A percentile compares a stretch with the other conserved stretches of the same genome.
phyloP scores from a whole-genome alignment of 306 rosid species.

The Rosa persica region DNA sequence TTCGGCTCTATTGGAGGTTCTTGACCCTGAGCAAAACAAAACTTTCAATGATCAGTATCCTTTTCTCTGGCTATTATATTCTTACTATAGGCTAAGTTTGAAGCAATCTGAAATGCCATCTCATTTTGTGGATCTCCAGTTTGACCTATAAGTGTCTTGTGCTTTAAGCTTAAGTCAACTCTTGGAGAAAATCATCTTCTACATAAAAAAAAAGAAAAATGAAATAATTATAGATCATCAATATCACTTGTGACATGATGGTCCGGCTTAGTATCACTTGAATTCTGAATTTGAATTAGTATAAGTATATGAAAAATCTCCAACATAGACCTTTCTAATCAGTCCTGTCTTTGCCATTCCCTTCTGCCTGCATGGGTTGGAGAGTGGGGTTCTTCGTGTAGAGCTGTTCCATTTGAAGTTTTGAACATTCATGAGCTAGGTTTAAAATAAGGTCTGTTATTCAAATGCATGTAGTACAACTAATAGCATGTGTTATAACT shows the following conservation, averaged over 20 bases:
- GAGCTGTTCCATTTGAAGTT: neutral
- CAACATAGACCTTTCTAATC: neutral
- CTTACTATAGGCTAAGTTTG: neutral
- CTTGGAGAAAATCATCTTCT: neutral
- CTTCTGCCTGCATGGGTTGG: neutral
- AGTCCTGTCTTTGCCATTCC: neutral
- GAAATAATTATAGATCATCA: neutral
- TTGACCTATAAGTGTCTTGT: neutral
- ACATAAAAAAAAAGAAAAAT: neutral
- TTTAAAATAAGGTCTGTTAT: neutral
- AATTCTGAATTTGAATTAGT: neutral
- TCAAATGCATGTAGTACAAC: neutral
- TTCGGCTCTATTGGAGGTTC: conserved; percentile 94
- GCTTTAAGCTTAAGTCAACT: neutral
- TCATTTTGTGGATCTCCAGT: neutral
- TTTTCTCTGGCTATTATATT: conserved; percentile 14
- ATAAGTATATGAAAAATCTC: neutral
- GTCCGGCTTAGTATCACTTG: neutral
- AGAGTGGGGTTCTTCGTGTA: neutral
- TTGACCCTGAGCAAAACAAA: conserved; percentile 93
- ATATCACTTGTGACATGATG: neutral
- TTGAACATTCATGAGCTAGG: neutral
- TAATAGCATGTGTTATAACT: neutral
- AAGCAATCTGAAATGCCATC: neutral
- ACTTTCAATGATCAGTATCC: conserved; percentile 99